Conservation (phyloP, 2,329 filamentous ascomycete species). For the Stemphylium lycopersici region DNA sequence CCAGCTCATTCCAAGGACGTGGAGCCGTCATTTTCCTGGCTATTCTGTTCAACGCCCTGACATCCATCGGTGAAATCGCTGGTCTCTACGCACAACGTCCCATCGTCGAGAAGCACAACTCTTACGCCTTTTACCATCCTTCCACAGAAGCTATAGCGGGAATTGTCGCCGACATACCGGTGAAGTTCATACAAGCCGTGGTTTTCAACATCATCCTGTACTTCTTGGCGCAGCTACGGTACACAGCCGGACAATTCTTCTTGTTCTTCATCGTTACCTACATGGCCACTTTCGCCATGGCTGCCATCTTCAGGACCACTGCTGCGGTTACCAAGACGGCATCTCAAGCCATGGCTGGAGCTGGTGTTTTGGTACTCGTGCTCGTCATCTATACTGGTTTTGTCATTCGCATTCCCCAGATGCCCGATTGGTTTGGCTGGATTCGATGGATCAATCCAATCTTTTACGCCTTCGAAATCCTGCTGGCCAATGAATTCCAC, state of each 20-base stretch:
- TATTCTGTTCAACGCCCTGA: constrained; percentile 64
- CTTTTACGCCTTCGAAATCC: constrained; percentile 77
- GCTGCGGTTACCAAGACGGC: constrained; percentile 73
- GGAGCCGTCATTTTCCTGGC: constrained; percentile 67
- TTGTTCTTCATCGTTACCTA: constrained; percentile 70
- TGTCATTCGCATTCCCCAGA: constrained; percentile 68
- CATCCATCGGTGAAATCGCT: constrained; percentile 60
- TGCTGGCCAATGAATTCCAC: constrained; percentile 75
- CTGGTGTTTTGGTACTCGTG: constrained; percentile 64
- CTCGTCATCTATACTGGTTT: constrained; percentile 73
- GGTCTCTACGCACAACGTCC: constrained; percentile 79
- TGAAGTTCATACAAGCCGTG: constrained; percentile 73
- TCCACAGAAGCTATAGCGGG: constrained; percentile 82
- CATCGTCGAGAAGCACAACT: constrained; percentile 86
- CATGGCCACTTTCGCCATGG: constrained; percentile 70
- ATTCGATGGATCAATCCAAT: constrained; percentile 72
- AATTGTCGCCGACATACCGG: constrained; percentile 82
- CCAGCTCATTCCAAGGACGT: constrained; percentile 60
- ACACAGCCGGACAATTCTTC: constrained; percentile 78
- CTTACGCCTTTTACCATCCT: constrained; percentile 88
- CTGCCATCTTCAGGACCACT: constrained; percentile 81
- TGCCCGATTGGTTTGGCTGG: constrained; percentile 51
- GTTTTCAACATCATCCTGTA: constrained; percentile 81
- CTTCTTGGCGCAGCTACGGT: constrained; percentile 80
- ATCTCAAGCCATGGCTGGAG: constrained; percentile 61